A percentile compares a stretch with the other conserved stretches of the same genome.
Evolutionary conservation across 441 rosid species (phyloP).

Genomic region (Jatropha multifida): DNA sequence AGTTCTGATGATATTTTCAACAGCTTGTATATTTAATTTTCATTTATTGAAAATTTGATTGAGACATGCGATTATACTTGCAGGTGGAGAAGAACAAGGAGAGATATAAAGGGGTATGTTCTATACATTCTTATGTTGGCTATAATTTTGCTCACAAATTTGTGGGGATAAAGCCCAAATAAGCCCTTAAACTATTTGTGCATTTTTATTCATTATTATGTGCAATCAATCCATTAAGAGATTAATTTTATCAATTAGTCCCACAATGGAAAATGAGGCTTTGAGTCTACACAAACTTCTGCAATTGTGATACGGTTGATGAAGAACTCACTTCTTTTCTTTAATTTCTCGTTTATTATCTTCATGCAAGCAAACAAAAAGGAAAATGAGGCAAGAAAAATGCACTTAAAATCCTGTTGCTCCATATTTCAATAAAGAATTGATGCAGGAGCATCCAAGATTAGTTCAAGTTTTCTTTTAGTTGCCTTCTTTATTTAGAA

Average conservation of each 20-base stretch:
- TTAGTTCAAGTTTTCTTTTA: too few relatives aligned
- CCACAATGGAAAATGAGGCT: background rate
- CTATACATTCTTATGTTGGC: background rate
- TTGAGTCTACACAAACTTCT: background rate
- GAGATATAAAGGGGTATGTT: conserved; percentile 48
- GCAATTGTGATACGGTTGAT: background rate
- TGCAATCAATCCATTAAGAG: background rate
- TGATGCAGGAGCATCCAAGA: too few relatives aligned
- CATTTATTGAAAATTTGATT: conserved; percentile 2
- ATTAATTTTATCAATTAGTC: background rate
- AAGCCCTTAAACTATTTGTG: too few relatives aligned
- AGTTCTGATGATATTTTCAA: background rate
- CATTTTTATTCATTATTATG: background rate
- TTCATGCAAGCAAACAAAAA: background rate
- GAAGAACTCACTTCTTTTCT: background rate
- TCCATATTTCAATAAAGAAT: background rate
- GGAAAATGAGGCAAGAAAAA: background rate
- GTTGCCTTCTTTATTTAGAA: too few relatives aligned
- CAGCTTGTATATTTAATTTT: background rate
- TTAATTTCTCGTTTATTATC: background rate
- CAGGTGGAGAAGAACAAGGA: conserved; percentile 48
- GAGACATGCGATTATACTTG: conserved; percentile 20
- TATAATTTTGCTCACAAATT: background rate
- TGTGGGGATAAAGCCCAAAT: background rate
- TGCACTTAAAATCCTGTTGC: background rate